Conservation (phyloP, 257 asterid species). For the Rehmannia glutinosa region DNA sequence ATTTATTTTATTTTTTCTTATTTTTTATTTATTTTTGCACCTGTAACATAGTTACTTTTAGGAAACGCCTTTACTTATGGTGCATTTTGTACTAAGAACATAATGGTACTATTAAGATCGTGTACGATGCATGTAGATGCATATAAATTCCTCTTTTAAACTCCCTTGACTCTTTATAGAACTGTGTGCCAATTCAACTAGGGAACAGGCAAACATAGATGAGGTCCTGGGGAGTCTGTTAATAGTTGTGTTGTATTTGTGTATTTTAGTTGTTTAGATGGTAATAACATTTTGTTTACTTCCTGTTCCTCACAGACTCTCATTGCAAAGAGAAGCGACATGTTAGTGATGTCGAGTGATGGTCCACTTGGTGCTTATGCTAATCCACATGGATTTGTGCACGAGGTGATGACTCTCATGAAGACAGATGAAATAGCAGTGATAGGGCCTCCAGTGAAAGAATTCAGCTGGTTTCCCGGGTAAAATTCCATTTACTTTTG, state of each 20-base stretch:
- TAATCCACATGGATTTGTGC: conserved; percentile 81
- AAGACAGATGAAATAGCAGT: conserved; percentile 68
- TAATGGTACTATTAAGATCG: background rate
- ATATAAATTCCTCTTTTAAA: background rate
- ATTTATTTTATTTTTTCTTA: no score
- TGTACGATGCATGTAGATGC: background rate
- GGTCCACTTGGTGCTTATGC: conserved; percentile 97
- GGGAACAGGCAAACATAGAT: background rate
- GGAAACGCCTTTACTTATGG: no score
- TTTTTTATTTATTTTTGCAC: no score
- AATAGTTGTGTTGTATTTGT: background rate
- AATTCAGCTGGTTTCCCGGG: conserved; percentile 99
- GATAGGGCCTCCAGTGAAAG: conserved; percentile 63
- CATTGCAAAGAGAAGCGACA: conserved; percentile 83
- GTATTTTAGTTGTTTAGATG: background rate
- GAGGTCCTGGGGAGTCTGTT: background rate
- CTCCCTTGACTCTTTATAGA: background rate
- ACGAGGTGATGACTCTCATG: conserved; percentile 82
- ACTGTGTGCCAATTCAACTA: background rate
- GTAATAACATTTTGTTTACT: conserved; percentile 8
- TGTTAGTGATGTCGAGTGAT: conserved; percentile 93
- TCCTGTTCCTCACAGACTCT: conserved; percentile 38
- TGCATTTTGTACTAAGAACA: background rate
- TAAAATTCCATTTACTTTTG: conserved; percentile 27
- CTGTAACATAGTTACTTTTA: no score